Evolutionary conservation across 495 filamentous ascomycete species (phyloP).

Genomic region (Niebla homalea): DNA sequence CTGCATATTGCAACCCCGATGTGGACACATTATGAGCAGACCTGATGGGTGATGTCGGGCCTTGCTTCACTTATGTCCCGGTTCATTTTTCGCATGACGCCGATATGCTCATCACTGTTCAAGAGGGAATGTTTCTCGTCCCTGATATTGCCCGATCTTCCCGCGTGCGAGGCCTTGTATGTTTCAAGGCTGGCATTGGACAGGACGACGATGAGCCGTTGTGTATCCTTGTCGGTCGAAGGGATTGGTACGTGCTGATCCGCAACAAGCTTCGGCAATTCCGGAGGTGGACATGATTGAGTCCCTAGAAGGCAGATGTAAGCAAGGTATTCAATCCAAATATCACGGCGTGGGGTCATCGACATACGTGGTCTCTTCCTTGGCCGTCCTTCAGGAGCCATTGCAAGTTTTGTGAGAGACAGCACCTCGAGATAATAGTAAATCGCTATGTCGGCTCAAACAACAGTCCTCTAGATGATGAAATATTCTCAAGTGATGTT

Average conservation of each 20-base stretch:
- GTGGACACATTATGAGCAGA: slow-evolving; percentile 27
- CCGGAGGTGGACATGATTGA: slow-evolving; percentile 85
- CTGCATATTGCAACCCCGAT: not conserved
- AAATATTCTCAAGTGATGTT: no score
- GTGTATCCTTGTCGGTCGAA: slow-evolving; percentile 71
- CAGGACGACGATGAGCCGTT: slow-evolving; percentile 86
- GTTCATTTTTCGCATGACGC: slow-evolving; percentile 98
- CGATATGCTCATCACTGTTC: slow-evolving; percentile 98
- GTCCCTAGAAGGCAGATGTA: slow-evolving; percentile 40
- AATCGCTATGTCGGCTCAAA: not conserved
- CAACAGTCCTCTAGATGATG: no score
- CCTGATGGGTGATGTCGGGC: slow-evolving; percentile 97
- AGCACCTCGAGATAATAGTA: no score
- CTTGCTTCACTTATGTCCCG: slow-evolving; percentile 94
- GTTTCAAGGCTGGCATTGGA: slow-evolving; percentile 96
- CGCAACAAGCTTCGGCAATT: slow-evolving; percentile 78
- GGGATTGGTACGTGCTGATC: slow-evolving; percentile 84
- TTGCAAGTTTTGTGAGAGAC: not conserved
- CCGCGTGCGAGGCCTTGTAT: slow-evolving; percentile 70
- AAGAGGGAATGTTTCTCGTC: slow-evolving; percentile 93
- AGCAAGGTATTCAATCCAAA: not conserved
- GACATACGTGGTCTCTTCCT: slow-evolving; percentile 38
- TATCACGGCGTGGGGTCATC: slow-evolving; percentile 15
- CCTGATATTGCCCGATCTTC: slow-evolving; percentile 50
- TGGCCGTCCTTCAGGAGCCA: slow-evolving; percentile 32